phyloP scores from a whole-genome alignment of 805 yeast genomes.

The Nadsonia fulvescens region DNA sequence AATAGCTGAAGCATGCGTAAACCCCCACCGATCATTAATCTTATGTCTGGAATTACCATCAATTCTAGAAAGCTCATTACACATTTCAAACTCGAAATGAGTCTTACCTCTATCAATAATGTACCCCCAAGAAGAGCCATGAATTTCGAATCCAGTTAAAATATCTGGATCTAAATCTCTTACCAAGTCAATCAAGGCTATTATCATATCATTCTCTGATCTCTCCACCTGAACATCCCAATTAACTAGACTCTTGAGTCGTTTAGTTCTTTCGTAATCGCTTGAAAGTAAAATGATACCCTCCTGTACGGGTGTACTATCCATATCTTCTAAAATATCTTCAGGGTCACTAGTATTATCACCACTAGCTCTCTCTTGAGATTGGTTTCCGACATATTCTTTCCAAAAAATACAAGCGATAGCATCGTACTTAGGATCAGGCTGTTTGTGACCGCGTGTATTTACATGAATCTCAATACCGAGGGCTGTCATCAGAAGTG shows the following conservation, averaged over 20 bases:
- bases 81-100: constrained; percentile 6
- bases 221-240: constrained; percentile 10
- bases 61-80: constrained; percentile 31
- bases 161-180: constrained; percentile 71
- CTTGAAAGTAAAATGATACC: neutral
- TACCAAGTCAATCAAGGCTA: constrained; percentile 35
- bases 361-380: constrained; percentile 10
- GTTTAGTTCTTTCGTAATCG: constrained; percentile 1
- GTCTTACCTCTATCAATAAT: constrained; percentile 36
- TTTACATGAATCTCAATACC: constrained; percentile 52
- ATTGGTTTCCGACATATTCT: constrained; percentile 27
- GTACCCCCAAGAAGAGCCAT: constrained; percentile 79
- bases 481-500: constrained; percentile 30
- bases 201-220: constrained; percentile 41
- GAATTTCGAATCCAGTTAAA: constrained; percentile 69
- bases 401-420: constrained; percentile 47
- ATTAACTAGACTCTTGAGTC: neutral
- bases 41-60: too few relatives aligned
- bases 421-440: constrained; percentile 51
- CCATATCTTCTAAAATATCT: neutral
- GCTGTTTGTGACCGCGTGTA: constrained; percentile 28
- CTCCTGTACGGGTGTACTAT: constrained; percentile 9
- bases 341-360: constrained; percentile 14
- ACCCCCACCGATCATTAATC: too few relatives aligned
- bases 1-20: constrained; percentile 55